A percentile compares a stretch with the other conserved stretches of the same genome.
Conservation (phyloP, 2,329 filamentous ascomycete genomes). For the Aureobasidium mangrovei region DNA sequence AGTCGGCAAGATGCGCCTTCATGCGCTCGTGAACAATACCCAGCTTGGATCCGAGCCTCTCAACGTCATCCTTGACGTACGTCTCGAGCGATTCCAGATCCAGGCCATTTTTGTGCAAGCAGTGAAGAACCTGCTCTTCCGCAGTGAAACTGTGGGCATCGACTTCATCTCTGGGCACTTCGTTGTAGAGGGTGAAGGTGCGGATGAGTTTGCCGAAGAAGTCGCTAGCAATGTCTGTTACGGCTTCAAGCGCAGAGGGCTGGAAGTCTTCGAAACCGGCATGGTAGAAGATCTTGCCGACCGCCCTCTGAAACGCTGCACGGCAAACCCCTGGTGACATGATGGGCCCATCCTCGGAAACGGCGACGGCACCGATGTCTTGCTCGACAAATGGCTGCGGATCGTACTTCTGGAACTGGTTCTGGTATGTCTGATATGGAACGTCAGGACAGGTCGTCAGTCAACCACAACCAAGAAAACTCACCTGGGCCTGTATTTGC, state of each 20-base stretch:
- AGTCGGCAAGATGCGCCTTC: constrained; percentile 84
- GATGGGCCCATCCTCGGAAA: constrained; percentile 78
- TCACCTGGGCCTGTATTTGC: constrained; percentile 92
- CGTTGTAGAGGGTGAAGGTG: constrained; percentile 73
- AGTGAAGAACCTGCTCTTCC: constrained; percentile 82
- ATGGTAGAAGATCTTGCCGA: constrained; percentile 92
- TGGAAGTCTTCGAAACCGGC: constrained; percentile 96
- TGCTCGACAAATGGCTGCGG: constrained; percentile 79
- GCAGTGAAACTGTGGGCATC: constrained; percentile 57
- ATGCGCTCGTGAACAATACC: constrained; percentile 84
- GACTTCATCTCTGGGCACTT: constrained; percentile 57
- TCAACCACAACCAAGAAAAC: constrained; percentile 19
- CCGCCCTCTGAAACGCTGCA: constrained; percentile 76
- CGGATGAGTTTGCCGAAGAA: constrained; percentile 79
- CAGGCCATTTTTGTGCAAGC: constrained; percentile 72
- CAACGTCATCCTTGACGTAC: constrained; percentile 91
- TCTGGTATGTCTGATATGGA: constrained; percentile 69
- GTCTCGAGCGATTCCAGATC: constrained; percentile 72
- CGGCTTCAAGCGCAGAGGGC: constrained; percentile 80
- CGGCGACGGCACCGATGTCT: constrained; percentile 81
- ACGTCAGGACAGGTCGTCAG: constrained; percentile 17
- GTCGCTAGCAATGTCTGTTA: constrained; percentile 81
- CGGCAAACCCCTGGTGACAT: constrained; percentile 78
- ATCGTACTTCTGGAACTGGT: constrained; percentile 96
- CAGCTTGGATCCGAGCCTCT: constrained; percentile 71